Evolutionary conservation across 129 eudicot genomes (phyloP).

Genomic region (Erigeron canadensis): DNA sequence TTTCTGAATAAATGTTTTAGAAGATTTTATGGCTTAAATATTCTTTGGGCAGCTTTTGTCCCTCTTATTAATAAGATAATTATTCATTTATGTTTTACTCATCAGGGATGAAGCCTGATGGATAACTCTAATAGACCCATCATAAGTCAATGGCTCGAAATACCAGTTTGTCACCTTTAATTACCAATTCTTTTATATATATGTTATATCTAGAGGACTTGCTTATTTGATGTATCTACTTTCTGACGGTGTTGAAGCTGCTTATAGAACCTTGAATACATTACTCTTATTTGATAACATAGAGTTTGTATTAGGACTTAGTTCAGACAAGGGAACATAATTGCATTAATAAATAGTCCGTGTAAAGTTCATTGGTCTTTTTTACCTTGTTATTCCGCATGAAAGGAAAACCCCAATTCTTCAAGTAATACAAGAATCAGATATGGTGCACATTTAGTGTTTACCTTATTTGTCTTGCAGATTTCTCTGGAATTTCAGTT

Average conservation of each 20-base stretch:
- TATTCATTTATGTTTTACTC: no score
- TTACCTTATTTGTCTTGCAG: slow-evolving; percentile 42
- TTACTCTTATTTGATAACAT: background rate
- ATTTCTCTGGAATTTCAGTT: slow-evolving; percentile 78
- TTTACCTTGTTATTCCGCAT: background rate
- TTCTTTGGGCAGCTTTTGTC: no score
- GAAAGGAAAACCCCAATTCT: background rate
- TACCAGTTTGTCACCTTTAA: no score
- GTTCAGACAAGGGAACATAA: no score
- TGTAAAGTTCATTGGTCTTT: background rate
- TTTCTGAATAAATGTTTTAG: no score
- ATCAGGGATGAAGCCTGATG: no score
- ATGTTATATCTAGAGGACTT: background rate
- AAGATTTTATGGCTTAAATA: no score
- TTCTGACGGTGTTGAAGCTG: background rate
- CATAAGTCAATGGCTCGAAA: no score
- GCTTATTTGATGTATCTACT: background rate
- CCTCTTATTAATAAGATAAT: no score
- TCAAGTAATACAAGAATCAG: background rate
- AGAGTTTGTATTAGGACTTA: background rate
- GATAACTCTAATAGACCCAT: no score
- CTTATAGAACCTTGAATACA: background rate
- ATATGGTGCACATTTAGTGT: background rate
- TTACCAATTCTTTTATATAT: no score
- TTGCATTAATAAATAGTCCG: background rate